Evolutionary conservation across 2,329 filamentous ascomycete species (phyloP), one percentile per base, ranked within the genome.

Genomic region (Exophiala sp.): DNA sequence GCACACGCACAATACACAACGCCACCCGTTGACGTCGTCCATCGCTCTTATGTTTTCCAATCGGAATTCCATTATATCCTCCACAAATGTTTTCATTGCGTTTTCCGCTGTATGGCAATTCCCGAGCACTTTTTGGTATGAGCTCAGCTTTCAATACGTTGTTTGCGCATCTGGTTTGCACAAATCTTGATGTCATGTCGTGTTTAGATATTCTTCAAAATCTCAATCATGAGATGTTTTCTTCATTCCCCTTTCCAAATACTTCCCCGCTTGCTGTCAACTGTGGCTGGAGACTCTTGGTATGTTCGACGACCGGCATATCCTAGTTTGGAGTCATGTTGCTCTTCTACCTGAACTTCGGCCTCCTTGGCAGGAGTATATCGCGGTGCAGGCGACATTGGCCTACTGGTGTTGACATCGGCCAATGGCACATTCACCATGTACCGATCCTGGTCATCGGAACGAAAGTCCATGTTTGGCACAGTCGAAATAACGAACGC

Each of bases 311-410:
- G 69, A 0, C 72, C 72, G 1, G 69, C 71, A 57, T 72, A 75
- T 1, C 72, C 74, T 34, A 72, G 41, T 54, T 76, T 76, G 60
- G 74, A 69, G 52, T 73, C 69, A 7, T 68, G 62, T 55, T 69
- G 72, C 39, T 66, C 59, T 1, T 65, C 61, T 36, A 65, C 63
- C 40, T 52, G 50, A 18, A 42, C 29, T 14, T 45, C 49, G 7
- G 43, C 39, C 20, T 62, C 57, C 36, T 57, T 59, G 8, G 56
- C 57, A 11, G 55, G 57, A n/a, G 50, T 63, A 47, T 66, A 68
- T 52, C 59, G 55, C 50, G 65, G 50, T 60, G 68, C 50, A 54
- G 58, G 55, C 38, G 54, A 54, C 54, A 51, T 47, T 47, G 57
- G 53, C 20, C 52, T 42, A n/a, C 32, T 21, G 33, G 24, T 42